Conservation (phyloP, 164 flowering plant genomes). For the Aristolochia contorta region DNA sequence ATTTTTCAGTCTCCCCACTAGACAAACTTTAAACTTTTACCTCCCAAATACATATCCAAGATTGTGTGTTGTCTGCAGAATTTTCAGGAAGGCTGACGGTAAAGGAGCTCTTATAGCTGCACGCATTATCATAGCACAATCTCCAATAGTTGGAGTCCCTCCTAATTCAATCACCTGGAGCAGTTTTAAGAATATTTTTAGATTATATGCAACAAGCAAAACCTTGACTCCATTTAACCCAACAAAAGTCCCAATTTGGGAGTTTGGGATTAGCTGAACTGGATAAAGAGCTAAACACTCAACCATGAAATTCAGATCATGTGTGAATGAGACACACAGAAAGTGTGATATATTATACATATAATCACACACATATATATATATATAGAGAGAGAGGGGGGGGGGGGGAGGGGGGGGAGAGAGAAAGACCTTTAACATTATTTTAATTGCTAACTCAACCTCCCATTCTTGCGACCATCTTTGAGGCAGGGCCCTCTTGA, state of each 20-base stretch:
- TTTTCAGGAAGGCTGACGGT: conserved; percentile 81
- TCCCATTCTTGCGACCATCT: conserved; percentile 98
- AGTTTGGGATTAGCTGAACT: no score
- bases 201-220: background rate
- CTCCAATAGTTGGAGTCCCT: conserved; percentile 88
- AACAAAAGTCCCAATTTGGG: background rate
- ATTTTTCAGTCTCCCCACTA: no score
- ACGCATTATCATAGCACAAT: conserved; percentile 82
- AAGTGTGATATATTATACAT: no score
- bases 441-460: conserved; percentile 80
- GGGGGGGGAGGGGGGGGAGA: background rate
- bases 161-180: conserved; percentile 88
- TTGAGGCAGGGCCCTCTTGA: conserved; percentile 52
- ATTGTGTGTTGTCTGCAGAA: conserved; percentile 70
- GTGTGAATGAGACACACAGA: no score
- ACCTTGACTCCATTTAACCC: background rate
- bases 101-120: conserved; percentile 86
- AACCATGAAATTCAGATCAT: background rate
- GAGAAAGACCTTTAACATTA: conserved; percentile 66
- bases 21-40: conserved; percentile 20
- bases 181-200: background rate
- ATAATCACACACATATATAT: no score
- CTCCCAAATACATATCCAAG: conserved; percentile 85
- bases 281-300: background rate
- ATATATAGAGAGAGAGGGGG: background rate